Evolutionary conservation across 2,329 filamentous ascomycete species (phyloP), one percentile per base, ranked within the genome.

Genomic region (Paecilomyces sp.): DNA sequence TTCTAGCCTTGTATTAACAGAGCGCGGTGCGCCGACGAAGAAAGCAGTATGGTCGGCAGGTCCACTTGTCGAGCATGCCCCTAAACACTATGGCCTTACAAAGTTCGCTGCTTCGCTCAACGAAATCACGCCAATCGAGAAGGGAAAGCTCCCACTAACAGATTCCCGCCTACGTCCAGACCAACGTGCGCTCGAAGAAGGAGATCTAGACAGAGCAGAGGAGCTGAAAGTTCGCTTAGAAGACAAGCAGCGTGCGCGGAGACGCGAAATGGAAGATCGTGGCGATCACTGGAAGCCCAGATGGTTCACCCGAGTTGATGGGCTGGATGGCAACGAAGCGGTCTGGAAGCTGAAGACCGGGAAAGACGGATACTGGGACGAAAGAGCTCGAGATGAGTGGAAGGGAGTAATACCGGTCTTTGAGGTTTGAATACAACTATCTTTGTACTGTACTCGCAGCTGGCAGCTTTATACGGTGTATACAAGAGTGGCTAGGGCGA

Each of bases 311-410:
- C 88, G 84, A 75, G 86, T 89, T 8, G 78, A 78, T 12, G 77
- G 70, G 34, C 55, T 68, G n/a, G 55, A 62, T 50, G 66, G 71
- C 31, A 75, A 76, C 55, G 80, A 80, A 53, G 80, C 82, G n/a
- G 80, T 68, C 22, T 75, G 90, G 90, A 83, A 86, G 68, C 74
- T 96, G 63, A 94, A 88, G 78, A 80, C 80, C 2, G 91, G 92
- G 22, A 92, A 88, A 75, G 91, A 95, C 18, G 88, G 91, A 8
- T 99, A 99, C 76, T 99, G 94, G 94, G 92, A 96, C 71, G 88
- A 91, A 76, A 84, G 93, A 62, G 82, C 80, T 2, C 84, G 79
- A 64, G 87, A 87, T 1, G 79, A 79, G 59, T 96, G 90, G 91
- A 74, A 74, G 8, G 80, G 79, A 6, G 79, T 86, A 50, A 74